A percentile compares a stretch with the other conserved stretches of the same genome.
phyloP scores from a whole-genome alignment of 805 yeast species.

The Kuraishia ogatae region DNA sequence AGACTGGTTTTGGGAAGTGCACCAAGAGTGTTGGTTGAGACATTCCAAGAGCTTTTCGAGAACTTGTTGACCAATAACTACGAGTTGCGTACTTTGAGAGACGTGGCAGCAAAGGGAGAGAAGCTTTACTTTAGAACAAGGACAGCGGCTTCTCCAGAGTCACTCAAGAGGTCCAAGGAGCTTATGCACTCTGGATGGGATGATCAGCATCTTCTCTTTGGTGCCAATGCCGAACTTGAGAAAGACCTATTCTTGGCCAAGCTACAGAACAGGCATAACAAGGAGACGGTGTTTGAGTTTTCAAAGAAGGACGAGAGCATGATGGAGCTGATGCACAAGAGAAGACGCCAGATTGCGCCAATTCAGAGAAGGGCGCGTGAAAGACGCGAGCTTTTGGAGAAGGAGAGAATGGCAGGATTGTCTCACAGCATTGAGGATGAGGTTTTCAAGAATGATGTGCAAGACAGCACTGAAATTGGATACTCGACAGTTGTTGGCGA shows the following conservation, averaged over 20 bases:
- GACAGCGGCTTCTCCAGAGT: slow-evolving; percentile 76
- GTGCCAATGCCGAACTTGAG: slow-evolving; percentile 65
- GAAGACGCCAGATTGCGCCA: slow-evolving; percentile 85
- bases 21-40: slow-evolving; percentile 69
- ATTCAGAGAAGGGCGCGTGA: slow-evolving; percentile 74
- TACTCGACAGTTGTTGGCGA: slow-evolving; percentile 28
- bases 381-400: slow-evolving; percentile 55
- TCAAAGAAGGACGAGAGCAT: slow-evolving; percentile 60
- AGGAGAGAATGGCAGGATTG: slow-evolving; percentile 69
- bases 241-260: slow-evolving; percentile 65
- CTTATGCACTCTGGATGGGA: slow-evolving; percentile 78
- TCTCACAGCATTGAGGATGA: slow-evolving; percentile 71
- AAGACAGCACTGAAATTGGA: slow-evolving; percentile 26
- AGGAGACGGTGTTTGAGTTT: slow-evolving; percentile 94
- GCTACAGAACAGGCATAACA: slow-evolving; percentile 56
- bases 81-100: slow-evolving; percentile 56
- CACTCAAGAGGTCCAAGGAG: slow-evolving; percentile 81
- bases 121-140: slow-evolving; percentile 79
- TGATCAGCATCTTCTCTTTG: slow-evolving; percentile 73
- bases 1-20: slow-evolving; percentile 76
- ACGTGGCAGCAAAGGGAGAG: slow-evolving; percentile 82
- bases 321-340: slow-evolving; percentile 73
- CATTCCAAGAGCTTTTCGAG: slow-evolving; percentile 62
- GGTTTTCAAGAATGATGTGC: slow-evolving; percentile 41
- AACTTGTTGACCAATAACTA: slow-evolving; percentile 51